Evolutionary conservation across 192 early-diverging fungal species (phyloP).

Genomic region (Coemansia sp.): DNA sequence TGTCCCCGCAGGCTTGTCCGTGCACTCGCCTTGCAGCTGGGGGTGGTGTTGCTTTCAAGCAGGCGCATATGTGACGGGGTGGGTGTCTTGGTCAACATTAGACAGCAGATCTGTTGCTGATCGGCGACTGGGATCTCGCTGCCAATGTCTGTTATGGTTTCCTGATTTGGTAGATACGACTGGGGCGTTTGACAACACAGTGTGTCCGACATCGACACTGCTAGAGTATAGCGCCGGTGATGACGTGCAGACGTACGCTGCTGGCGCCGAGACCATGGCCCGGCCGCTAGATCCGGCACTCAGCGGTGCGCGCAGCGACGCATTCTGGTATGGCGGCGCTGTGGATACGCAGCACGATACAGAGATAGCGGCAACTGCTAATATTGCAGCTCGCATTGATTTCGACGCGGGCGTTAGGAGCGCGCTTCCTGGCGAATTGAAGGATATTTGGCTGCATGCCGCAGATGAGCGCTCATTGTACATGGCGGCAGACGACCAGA

Average conservation of each 20-base stretch:
- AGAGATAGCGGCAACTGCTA: background rate
- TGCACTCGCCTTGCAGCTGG: background rate
- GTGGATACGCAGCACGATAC: background rate
- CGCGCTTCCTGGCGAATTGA: background rate
- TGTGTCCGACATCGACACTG: slow-evolving; percentile 4
- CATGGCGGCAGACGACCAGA: background rate
- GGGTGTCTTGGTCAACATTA: too few species aligned
- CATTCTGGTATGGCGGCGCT: slow-evolving; percentile 1
- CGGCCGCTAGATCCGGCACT: background rate
- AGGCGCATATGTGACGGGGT: too few species aligned
- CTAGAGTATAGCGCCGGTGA: background rate
- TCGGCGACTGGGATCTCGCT: background rate
- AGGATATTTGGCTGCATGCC: background rate
- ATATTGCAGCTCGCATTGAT: background rate
- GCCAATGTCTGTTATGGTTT: slow-evolving; percentile 12
- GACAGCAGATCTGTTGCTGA: slow-evolving; percentile 2
- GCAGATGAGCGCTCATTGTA: background rate
- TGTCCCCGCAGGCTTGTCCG: background rate
- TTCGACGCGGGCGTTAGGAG: background rate
- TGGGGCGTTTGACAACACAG: background rate
- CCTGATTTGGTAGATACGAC: background rate
- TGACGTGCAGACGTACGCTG: background rate
- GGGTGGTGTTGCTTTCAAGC: too few species aligned
- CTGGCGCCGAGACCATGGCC: background rate
- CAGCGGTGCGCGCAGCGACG: background rate